Evolutionary conservation across 176 grass and related monocot genomes (phyloP).

Genomic region (Oryza australiensis): DNA sequence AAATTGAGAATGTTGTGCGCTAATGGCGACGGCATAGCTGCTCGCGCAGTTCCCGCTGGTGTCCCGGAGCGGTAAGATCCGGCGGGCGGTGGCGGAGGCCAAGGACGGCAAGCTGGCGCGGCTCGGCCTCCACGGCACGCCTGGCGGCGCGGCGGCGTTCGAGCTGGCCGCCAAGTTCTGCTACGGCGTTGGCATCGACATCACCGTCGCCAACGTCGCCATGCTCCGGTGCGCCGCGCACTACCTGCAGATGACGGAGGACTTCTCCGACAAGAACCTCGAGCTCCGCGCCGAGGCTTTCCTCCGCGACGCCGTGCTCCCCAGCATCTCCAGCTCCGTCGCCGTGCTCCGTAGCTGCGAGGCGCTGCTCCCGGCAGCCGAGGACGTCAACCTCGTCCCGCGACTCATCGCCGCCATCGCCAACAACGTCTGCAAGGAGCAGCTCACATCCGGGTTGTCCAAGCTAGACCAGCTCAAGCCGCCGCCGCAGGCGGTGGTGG

Average conservation of each 20-base stretch:
- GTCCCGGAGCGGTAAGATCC: conserved; percentile 84
- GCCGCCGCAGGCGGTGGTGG: background rate
- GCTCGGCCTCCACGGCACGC: conserved; percentile 63
- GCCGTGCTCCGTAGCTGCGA: conserved; percentile 80
- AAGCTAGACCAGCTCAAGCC: conserved; percentile 59
- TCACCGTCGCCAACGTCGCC: conserved; percentile 68
- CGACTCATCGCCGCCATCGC: conserved; percentile 59
- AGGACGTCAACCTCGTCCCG: conserved; percentile 63
- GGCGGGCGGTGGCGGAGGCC: conserved; percentile 65
- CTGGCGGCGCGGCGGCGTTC: conserved; percentile 69
- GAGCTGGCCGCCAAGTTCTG: conserved; percentile 92
- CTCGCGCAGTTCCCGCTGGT: conserved; percentile 91
- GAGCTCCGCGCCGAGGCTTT: conserved; percentile 63
- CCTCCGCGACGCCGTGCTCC: conserved; percentile 70
- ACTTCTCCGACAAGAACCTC: conserved; percentile 72
- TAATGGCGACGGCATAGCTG: conserved; percentile 60
- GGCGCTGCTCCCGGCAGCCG: conserved; percentile 64
- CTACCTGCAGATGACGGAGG: conserved; percentile 92
- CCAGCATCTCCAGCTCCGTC: conserved; percentile 61
- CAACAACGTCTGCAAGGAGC: conserved; percentile 88
- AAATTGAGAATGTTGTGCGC: background rate
- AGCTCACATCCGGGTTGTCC: conserved; percentile 69
- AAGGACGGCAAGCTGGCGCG: conserved; percentile 73
- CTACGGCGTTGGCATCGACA: conserved; percentile 78
- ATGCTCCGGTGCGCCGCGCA: conserved; percentile 73